Percentiles rank a stretch among this genome's conserved stretches.
Conservation (phyloP, 2,329 filamentous ascomycete species). For the Cercospora zeina region DNA sequence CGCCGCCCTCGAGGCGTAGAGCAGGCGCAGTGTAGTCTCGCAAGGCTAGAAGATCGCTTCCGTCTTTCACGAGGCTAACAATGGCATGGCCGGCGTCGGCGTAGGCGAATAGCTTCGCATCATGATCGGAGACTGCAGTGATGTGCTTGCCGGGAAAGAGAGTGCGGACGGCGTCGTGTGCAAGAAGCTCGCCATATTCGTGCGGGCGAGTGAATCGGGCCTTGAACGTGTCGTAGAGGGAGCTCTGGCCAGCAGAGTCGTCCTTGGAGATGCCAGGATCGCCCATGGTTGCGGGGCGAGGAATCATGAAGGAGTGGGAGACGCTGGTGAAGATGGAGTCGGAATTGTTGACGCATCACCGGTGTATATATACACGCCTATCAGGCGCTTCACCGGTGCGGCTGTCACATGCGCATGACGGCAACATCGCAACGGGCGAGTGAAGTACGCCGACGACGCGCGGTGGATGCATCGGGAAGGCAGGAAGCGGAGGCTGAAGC, state of each 20-base stretch:
- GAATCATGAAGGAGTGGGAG: background rate
- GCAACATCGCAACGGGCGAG: background rate
- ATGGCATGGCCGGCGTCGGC: constrained; percentile 46
- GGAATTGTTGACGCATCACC: background rate
- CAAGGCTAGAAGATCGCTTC: constrained; percentile 39
- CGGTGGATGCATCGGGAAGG: constrained; percentile 1
- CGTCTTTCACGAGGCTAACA: constrained; percentile 41
- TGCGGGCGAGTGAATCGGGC: constrained; percentile 12
- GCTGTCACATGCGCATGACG: background rate
- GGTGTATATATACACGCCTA: constrained; percentile 4
- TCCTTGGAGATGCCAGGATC: constrained; percentile 1
- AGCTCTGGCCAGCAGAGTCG: background rate
- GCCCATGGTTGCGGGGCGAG: constrained; percentile 6
- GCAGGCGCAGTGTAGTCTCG: constrained; percentile 41
- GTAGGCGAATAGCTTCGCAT: constrained; percentile 42
- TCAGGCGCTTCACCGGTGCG: constrained; percentile 3
- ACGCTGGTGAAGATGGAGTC: background rate
- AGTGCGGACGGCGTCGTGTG: constrained; percentile 20
- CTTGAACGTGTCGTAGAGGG: constrained; percentile 19
- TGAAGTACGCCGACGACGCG: background rate
- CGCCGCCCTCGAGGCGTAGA: constrained; percentile 40
- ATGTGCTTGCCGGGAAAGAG: constrained; percentile 22
- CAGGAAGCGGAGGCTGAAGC: background rate
- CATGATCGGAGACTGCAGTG: constrained; percentile 10
- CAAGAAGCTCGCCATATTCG: constrained; percentile 20